phyloP scores from a whole-genome alignment of 371 early-diverging fungal species.

The Fennellomyces sp. region DNA sequence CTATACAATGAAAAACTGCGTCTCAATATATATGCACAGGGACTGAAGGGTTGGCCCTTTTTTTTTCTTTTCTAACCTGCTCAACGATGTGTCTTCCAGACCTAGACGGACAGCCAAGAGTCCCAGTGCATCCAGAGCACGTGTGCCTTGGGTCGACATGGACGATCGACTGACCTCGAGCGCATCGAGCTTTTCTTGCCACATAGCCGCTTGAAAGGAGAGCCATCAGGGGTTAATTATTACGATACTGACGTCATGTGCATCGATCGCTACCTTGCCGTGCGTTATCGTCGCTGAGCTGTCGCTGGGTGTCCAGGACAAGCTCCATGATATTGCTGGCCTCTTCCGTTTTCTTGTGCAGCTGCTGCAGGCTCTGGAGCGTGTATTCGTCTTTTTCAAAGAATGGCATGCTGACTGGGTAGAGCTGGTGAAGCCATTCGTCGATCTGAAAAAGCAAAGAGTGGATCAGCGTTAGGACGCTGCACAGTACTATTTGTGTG shows the following conservation, averaged over 20 bases:
- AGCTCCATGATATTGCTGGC: constrained; percentile 13
- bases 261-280: constrained; percentile 8
- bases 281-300: constrained; percentile 9
- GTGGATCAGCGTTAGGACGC: background rate
- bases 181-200: constrained; percentile 18
- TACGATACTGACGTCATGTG: background rate
- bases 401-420: constrained; percentile 7
- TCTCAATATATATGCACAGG: too few species aligned
- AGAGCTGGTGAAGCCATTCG: constrained; percentile 16
- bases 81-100: constrained; percentile 11
- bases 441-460: constrained; percentile 5
- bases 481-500: too few species aligned
- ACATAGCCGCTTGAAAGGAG: constrained; percentile 9
- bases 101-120: constrained; percentile 15
- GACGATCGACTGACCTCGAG: constrained; percentile 7
- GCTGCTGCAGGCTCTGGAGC: constrained; percentile 2
- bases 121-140: constrained; percentile 14
- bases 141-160: constrained; percentile 12
- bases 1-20: constrained; percentile 3
- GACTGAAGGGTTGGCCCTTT: background rate
- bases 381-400: constrained; percentile 5
- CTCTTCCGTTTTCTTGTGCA: constrained; percentile 13
- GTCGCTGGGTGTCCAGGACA: constrained; percentile 6
- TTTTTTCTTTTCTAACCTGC: constrained; percentile 14
- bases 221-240: background rate